These are phyloP conservation scores for Metarhizium guizhouense DNA, from an alignment of 2,329 filamentous ascomycete genomes.

Conservation along the genomic window DNA sequence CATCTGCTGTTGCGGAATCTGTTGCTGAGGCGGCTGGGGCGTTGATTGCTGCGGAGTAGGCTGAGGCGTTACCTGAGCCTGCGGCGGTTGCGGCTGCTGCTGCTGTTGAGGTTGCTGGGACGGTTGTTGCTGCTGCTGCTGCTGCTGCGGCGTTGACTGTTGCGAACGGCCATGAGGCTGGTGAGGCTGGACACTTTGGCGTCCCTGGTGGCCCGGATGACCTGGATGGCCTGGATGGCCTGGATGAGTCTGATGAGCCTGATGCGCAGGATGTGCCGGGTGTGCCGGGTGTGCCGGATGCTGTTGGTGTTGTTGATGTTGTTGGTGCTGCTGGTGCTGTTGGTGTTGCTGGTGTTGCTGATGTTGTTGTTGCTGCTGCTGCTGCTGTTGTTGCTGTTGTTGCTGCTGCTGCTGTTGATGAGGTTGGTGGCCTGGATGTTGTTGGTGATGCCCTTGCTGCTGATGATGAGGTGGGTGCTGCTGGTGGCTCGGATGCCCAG, in stretches of 20 bases:
- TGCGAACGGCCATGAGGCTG: constrained; percentile 17
- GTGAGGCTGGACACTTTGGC: constrained; percentile 15
- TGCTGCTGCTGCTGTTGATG: constrained; percentile 20
- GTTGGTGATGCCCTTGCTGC: constrained; percentile 18
- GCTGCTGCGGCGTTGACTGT: constrained; percentile 19
- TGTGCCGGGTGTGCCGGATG: constrained; percentile 20
- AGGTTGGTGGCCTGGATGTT: constrained; percentile 9
- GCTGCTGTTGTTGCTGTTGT: constrained; percentile 19
- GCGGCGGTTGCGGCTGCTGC: constrained; percentile 13
- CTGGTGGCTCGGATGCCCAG: constrained; percentile 25
- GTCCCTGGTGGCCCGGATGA: constrained; percentile 14
- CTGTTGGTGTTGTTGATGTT: constrained; percentile 19
- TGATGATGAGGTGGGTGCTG: constrained; percentile 23
- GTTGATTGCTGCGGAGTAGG: constrained; percentile 11
- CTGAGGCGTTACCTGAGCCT: background rate
- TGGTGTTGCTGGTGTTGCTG: constrained; percentile 19
- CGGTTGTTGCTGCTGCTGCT: constrained; percentile 19
- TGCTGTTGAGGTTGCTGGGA: constrained; percentile 14
- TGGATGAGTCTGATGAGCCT: constrained; percentile 15
- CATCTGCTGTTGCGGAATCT: constrained; percentile 7
- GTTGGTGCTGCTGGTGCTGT: constrained; percentile 18
- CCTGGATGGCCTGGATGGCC: constrained; percentile 14
- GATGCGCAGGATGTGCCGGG: constrained; percentile 18
- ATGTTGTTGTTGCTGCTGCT: constrained; percentile 26
- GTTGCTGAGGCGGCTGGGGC: constrained; percentile 16